These are phyloP conservation scores for Sphagnum tenellum DNA, from an alignment of 225 moss, liverwort and hornwort genomes.

Conservation along the genomic window DNA sequence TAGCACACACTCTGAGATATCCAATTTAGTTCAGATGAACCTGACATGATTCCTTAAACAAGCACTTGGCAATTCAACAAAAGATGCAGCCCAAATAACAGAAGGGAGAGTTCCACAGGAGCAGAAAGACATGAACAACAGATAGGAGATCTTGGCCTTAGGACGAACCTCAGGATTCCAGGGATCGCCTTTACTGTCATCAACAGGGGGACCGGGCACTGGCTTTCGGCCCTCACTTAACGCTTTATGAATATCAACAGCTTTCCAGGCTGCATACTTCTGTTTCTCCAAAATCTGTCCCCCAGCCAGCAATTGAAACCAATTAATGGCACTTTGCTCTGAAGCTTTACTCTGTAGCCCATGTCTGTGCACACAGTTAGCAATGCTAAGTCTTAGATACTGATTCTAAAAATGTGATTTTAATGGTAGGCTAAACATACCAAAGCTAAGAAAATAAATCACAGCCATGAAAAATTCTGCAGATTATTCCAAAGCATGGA, in stretches of 20 bases:
- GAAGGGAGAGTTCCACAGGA: background rate
- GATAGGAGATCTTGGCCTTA: background rate
- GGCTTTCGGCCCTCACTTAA: constrained; percentile 90
- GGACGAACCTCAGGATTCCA: constrained; percentile 52
- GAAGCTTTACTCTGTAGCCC: too few relatives aligned
- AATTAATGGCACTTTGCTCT: constrained; percentile 1
- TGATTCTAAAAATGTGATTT: too few relatives aligned
- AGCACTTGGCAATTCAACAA: background rate
- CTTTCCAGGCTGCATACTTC: constrained; percentile 96
- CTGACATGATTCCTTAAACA: too few relatives aligned
- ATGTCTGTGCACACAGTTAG: too few relatives aligned
- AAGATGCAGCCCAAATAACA: background rate
- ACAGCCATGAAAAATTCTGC: too few relatives aligned
- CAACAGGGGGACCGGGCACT: constrained; percentile 72
- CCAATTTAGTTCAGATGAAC: too few relatives aligned
- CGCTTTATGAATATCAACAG: constrained; percentile 93
- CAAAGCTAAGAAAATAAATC: too few relatives aligned
- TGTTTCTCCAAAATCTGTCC: constrained; percentile 84
- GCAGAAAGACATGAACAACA: background rate
- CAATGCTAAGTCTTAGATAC: too few relatives aligned
- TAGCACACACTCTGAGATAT: too few relatives aligned
- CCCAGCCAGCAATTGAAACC: constrained; percentile 17
- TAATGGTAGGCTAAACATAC: too few relatives aligned
- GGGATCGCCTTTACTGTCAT: constrained; percentile 48
- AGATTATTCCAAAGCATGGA: too few relatives aligned